Percentiles rank a stretch among this genome's conserved stretches.
These are phyloP conservation scores for Schwanniomyces vanrijiae DNA, from an alignment of 805 yeast genomes.

Conservation along the genomic window DNA sequence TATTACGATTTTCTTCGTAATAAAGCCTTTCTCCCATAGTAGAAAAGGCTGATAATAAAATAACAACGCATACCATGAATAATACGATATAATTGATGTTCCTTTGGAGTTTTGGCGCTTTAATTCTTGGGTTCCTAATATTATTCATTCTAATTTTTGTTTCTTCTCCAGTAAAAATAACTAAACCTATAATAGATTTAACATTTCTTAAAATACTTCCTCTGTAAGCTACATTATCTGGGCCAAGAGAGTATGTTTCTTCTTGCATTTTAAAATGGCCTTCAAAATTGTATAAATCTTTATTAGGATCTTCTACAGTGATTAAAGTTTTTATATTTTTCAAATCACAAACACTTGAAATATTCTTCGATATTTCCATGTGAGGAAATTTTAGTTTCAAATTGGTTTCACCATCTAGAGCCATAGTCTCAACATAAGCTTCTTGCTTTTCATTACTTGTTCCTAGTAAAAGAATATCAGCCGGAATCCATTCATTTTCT, in stretches of 20 bases:
- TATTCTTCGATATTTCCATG: slow-evolving; percentile 53
- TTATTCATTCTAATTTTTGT: slow-evolving; percentile 96
- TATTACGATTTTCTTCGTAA: slow-evolving; percentile 39
- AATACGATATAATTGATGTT: slow-evolving; percentile 80
- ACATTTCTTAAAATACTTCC: slow-evolving; percentile 92
- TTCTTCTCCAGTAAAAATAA: slow-evolving; percentile 92
- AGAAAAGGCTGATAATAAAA: slow-evolving; percentile 72
- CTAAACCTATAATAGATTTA: slow-evolving; percentile 68
- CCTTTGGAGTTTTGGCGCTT: slow-evolving; percentile 88
- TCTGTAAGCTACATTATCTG: slow-evolving; percentile 84
- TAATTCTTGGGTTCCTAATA: slow-evolving; percentile 80
- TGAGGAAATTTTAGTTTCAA: slow-evolving; percentile 74
- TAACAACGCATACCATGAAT: slow-evolving; percentile 84
- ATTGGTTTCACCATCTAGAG: slow-evolving; percentile 95
- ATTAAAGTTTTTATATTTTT: slow-evolving; percentile 52
- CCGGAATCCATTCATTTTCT: slow-evolving; percentile 92
- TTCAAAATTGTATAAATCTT: slow-evolving; percentile 87
- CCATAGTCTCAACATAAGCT: slow-evolving; percentile 91
- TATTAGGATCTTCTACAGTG: slow-evolving; percentile 87
- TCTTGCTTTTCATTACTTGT: slow-evolving; percentile 64
- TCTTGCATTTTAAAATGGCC: slow-evolving; percentile 58
- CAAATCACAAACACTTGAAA: slow-evolving; percentile 52
- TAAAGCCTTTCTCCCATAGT: slow-evolving; percentile 72
- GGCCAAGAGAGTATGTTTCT: slow-evolving; percentile 57
- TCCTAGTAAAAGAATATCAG: slow-evolving; percentile 76